phyloP scores from a whole-genome alignment of 768 basidiomycete genomes.

The Phylloporus sp. region DNA sequence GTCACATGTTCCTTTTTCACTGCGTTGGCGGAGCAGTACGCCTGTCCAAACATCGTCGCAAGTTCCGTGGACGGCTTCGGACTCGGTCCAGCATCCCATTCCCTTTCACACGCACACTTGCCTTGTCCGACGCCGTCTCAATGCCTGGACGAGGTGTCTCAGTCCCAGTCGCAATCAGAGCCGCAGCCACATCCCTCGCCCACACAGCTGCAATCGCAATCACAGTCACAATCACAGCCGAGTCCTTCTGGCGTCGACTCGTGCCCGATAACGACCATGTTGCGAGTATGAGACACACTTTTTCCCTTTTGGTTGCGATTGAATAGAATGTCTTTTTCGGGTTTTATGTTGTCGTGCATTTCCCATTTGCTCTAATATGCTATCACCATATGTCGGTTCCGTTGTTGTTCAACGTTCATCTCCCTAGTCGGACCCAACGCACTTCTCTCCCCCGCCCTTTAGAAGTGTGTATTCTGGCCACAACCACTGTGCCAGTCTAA shows the following conservation, averaged over 20 bases:
- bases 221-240: not conserved
- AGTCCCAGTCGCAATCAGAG: not conserved
- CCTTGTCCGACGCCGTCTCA: conserved; percentile 3
- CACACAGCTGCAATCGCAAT: not conserved
- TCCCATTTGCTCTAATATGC: too few species aligned
- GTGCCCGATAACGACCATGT: conserved; percentile 12
- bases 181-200: not conserved
- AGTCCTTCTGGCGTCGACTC: conserved; percentile 1
- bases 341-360: too few species aligned
- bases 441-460: too few species aligned
- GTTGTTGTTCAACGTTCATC: too few species aligned
- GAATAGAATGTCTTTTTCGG: not conserved
- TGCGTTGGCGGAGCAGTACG: conserved; percentile 9
- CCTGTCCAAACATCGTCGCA: conserved; percentile 23
- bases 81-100: conserved; percentile 7
- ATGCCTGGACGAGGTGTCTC: not conserved
- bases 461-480: too few species aligned
- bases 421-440: too few species aligned
- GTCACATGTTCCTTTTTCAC: not conserved
- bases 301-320: not conserved
- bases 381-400: too few species aligned
- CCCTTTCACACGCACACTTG: conserved; percentile 1
- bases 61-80: conserved; percentile 21
- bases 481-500: too few species aligned
- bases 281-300: conserved; percentile 7